Conservation (phyloP, 768 basidiomycete genomes). For the Candolleomyces efflorescens region DNA sequence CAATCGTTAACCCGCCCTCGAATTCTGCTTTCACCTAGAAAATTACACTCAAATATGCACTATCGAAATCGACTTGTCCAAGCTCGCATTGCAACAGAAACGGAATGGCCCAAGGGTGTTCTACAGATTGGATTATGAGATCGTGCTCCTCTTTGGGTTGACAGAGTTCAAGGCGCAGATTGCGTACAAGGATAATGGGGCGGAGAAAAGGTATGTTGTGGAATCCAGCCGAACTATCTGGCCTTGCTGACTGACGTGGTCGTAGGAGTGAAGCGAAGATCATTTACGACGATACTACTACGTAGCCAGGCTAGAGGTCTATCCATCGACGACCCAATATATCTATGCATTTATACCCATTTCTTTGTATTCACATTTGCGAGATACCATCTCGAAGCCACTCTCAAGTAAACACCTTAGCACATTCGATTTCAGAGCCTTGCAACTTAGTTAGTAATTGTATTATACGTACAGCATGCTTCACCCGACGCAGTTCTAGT, state of each 20-base stretch:
- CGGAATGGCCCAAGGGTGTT: neutral
- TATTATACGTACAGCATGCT: too few relatives aligned
- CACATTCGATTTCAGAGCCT: too few relatives aligned
- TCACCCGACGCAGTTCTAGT: too few relatives aligned
- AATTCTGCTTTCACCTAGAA: neutral
- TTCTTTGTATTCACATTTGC: too few relatives aligned
- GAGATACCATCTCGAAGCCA: too few relatives aligned
- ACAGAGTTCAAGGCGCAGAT: constrained; percentile 11
- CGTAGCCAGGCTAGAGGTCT: neutral
- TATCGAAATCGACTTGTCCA: constrained; percentile 17
- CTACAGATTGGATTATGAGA: constrained; percentile 11
- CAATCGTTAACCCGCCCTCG: neutral
- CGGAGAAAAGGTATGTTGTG: neutral
- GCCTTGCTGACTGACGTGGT: too few relatives aligned
- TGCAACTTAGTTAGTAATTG: too few relatives aligned
- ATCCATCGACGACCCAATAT: neutral
- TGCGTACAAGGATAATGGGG: constrained; percentile 3
- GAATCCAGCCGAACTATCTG: too few relatives aligned
- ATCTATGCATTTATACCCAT: neutral
- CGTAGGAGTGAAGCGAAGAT: constrained; percentile 1
- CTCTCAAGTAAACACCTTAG: too few relatives aligned
- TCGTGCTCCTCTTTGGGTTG: constrained; percentile 10
- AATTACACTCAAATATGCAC: constrained; percentile 19
- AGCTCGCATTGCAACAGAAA: constrained; percentile 1
- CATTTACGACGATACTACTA: neutral